Conservation (phyloP, 2,329 filamentous ascomycete genomes). For the Cordyceps tenuipes region DNA sequence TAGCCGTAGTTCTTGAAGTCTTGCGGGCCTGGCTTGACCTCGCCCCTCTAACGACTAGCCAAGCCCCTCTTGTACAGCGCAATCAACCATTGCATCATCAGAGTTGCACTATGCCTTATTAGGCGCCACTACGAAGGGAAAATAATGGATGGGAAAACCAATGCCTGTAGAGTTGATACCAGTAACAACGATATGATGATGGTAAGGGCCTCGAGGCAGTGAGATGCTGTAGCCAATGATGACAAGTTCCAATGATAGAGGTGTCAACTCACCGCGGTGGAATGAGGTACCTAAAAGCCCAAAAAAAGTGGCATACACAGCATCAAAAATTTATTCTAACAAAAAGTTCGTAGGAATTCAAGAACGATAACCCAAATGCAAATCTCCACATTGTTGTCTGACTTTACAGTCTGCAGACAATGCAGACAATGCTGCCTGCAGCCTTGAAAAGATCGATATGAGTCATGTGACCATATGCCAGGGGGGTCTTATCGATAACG, state of each 20-base stretch:
- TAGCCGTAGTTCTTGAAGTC: too few species aligned
- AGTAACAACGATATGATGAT: too few species aligned
- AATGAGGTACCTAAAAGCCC: not conserved
- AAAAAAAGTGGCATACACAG: not conserved
- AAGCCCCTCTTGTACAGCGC: not conserved
- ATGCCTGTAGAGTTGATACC: too few species aligned
- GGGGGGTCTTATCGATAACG: slow-evolving; percentile 10
- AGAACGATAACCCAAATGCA: not conserved
- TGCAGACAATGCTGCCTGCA: not conserved
- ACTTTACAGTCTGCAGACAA: not conserved
- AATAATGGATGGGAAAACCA: too few species aligned
- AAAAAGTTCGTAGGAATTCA: too few species aligned
- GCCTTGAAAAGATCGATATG: not conserved
- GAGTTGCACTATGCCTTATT: too few species aligned
- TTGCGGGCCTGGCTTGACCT: not conserved
- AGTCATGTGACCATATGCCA: slow-evolving; percentile 2
- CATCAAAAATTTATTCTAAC: not conserved
- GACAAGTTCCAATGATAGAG: too few species aligned
- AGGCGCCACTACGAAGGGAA: too few species aligned
- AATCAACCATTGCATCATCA: too few species aligned
- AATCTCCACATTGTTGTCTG: not conserved
- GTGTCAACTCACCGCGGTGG: too few species aligned
- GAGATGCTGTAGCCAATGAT: too few species aligned
- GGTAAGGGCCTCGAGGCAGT: too few species aligned
- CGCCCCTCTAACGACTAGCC: not conserved